Evolutionary conservation across 257 asterid genomes (phyloP).

Genomic region (Craterostigma plantagineum): DNA sequence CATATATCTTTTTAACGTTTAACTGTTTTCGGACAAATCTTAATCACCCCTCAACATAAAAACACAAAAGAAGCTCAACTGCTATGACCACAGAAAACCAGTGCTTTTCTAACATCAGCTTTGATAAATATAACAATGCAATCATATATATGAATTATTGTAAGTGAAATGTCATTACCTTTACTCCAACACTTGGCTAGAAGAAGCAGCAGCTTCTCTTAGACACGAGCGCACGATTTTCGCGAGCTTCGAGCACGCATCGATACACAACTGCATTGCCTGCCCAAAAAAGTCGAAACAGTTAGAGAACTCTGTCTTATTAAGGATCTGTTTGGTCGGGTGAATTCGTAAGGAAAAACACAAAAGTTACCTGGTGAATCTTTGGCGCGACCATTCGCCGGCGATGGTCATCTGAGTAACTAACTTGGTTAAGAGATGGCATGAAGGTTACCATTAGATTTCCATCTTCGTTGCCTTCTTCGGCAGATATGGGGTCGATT

Average conservation of each 20-base stretch:
- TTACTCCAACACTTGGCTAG: too few relatives aligned
- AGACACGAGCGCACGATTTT: conserved; percentile 59
- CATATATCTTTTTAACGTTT: too few relatives aligned
- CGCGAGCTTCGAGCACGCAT: conserved; percentile 81
- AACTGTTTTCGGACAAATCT: too few relatives aligned
- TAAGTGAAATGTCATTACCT: too few relatives aligned
- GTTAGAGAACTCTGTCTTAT: too few relatives aligned
- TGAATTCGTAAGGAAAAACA: not conserved
- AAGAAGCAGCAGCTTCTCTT: conserved; percentile 37
- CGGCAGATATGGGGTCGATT: conserved; percentile 72
- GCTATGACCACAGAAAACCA: too few relatives aligned
- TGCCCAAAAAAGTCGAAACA: conserved; percentile 14
- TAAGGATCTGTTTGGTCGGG: not conserved
- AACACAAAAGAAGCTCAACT: too few relatives aligned
- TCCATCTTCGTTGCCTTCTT: conserved; percentile 70
- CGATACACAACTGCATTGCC: conserved; percentile 84
- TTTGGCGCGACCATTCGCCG: conserved; percentile 85
- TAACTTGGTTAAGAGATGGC: conserved; percentile 82
- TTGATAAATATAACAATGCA: too few relatives aligned
- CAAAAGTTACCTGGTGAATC: conserved; percentile 47
- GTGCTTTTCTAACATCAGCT: too few relatives aligned
- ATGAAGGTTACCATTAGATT: conserved; percentile 58
- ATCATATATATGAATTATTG: too few relatives aligned
- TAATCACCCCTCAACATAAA: too few relatives aligned
- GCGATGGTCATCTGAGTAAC: conserved; percentile 71